These are phyloP conservation scores for Tolypocladium inflatum DNA, from an alignment of 2,329 filamentous ascomycete genomes.

Conservation along the genomic window DNA sequence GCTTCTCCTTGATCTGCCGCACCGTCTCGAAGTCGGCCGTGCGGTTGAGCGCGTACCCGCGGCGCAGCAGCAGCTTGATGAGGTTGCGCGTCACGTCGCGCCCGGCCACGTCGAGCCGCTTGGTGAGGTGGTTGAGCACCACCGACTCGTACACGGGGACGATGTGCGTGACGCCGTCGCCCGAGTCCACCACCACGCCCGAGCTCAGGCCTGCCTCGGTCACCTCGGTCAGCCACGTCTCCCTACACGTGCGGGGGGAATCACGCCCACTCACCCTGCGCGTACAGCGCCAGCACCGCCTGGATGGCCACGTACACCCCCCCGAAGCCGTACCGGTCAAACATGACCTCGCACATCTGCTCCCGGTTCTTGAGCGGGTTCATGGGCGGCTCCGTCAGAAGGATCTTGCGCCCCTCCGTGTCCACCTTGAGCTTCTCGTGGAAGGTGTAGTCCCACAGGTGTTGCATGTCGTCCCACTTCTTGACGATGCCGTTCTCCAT, in stretches of 20 bases:
- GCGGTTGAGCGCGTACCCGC: constrained; percentile 93
- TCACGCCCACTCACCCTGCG: constrained; percentile 58
- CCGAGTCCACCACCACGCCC: constrained; percentile 97
- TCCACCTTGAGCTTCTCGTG: constrained; percentile 94
- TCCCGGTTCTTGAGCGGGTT: constrained; percentile 95
- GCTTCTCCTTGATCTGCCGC: constrained; percentile 98
- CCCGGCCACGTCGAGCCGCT: constrained; percentile 87
- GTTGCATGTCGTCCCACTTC: constrained; percentile 99
- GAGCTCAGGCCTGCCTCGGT: constrained; percentile 59
- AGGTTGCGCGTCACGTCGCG: constrained; percentile 97
- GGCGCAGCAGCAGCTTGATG: constrained; percentile 84
- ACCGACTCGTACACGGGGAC: constrained; percentile 98
- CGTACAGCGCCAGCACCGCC: constrained; percentile 90
- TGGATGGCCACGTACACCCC: constrained; percentile 98
- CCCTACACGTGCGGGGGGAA: too few relatives aligned
- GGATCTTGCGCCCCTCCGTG: constrained; percentile 85
- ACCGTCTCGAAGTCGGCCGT: constrained; percentile 99
- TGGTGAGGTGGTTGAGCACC: constrained; percentile 92
- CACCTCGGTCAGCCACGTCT: not conserved
- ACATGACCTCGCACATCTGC: constrained; percentile 99
- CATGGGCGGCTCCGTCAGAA: constrained; percentile 95
- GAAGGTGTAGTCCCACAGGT: constrained; percentile 99
- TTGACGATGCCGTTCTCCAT: constrained; percentile 99
- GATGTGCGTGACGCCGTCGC: constrained; percentile 96
- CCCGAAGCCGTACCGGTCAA: constrained; percentile 91